Evolutionary conservation across 2,329 filamentous ascomycete genomes (phyloP), one percentile per base, ranked within the genome.

Genomic region (Diaporthe ilicicola): DNA sequence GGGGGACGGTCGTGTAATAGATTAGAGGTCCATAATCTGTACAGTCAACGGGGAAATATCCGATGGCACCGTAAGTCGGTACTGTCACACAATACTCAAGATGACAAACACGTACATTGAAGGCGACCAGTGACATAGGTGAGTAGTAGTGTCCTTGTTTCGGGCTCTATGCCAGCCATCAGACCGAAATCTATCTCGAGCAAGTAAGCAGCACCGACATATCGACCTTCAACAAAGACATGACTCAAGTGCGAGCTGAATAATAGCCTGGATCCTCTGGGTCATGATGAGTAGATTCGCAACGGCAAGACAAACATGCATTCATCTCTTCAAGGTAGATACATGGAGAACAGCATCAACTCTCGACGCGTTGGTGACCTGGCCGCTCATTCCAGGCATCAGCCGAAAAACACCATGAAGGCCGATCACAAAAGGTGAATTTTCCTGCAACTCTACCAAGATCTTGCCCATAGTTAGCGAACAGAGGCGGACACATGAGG

Each of bases 331-430:
- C n/a, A 72, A n/a, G 24, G 24, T 39, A 3, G 46, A 66, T 24
- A 72, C n/a, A 24, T 66, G 59, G 17, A 72, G 27, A 19, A 70
- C 27, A 17, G 67, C 44, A 34, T 70, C 53, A 1, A 46, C 9
- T 1, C 24, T 27, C 24, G 27, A 46, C 2, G 51, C 44, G 32
- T 72, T 72, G 1, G 34, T 10, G 8, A 70, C 39, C 29, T 62
- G 17, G 1, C 37, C 70, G 5, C 19, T 24, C 15, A 24, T 50
- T 4, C 44, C 67, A 4, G 61, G 61, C 46, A 55, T 9, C 7
- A 70, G 24, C 19, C 37, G 61, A n/a, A 67, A 67, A 46, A 70
- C 59, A 1, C 67, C 70, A 1, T 66, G 51, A 1, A 32, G 12
- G 1, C 70, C 67, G 0, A 67, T 67, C 13, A 46, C 1, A 13